phyloP scores from a whole-genome alignment of 345 rosid species.

The Syzygium aromaticum region DNA sequence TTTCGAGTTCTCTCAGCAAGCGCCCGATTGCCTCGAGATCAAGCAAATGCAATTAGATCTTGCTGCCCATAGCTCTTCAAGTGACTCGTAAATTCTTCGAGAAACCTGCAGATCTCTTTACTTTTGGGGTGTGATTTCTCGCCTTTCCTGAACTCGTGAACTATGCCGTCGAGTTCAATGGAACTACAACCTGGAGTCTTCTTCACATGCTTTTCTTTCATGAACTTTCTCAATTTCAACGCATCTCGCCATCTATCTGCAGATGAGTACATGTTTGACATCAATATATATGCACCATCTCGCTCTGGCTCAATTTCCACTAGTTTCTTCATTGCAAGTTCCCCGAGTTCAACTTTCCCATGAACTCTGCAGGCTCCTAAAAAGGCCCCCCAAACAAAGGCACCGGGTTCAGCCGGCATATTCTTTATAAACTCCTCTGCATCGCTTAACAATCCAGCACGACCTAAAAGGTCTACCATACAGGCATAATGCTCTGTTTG shows the following conservation, averaged over 20 bases:
- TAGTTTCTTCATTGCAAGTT: conserved; percentile 24
- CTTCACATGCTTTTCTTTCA: conserved; percentile 35
- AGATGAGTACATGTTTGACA: conserved; percentile 49
- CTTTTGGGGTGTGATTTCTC: conserved; percentile 32
- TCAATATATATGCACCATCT: conserved; percentile 36
- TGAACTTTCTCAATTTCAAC: conserved; percentile 26
- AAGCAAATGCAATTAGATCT: not conserved
- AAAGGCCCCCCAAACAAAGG: conserved; percentile 47
- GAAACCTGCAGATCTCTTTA: conserved; percentile 14
- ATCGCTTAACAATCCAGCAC: conserved; percentile 33
- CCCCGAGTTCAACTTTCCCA: conserved; percentile 39
- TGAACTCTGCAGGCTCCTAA: conserved; percentile 41
- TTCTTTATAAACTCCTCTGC: conserved; percentile 28
- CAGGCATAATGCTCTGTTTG: conserved; percentile 46
- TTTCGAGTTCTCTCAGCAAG: not conserved
- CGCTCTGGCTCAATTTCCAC: conserved; percentile 23
- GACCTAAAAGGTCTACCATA: conserved; percentile 53
- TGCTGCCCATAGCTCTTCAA: conserved; percentile 8
- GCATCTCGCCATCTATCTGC: conserved; percentile 47
- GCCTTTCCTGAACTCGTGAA: conserved; percentile 43
- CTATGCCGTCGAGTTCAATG: conserved; percentile 33
- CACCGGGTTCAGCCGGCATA: conserved; percentile 42
- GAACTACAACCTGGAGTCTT: conserved; percentile 52
- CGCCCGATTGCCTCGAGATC: not conserved
- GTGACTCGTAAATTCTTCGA: conserved; percentile 19